Evolutionary conservation across 2,329 filamentous ascomycete genomes (phyloP).

Genomic region (Ophiostoma sp.): DNA sequence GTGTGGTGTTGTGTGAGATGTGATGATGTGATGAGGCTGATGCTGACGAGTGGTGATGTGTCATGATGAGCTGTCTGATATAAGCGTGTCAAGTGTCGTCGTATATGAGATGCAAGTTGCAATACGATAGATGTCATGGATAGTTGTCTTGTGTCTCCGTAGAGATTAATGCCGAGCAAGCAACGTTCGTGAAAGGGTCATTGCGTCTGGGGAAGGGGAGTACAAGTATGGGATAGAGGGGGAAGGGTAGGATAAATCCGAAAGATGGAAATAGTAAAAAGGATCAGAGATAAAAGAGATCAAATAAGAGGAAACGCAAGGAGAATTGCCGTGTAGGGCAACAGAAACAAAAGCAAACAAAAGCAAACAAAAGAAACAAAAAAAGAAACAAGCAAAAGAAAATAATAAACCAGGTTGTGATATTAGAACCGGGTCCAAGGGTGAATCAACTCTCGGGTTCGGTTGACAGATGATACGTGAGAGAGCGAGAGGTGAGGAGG

Average conservation of each 20-base stretch:
- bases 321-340: background rate
- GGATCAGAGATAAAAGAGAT: background rate
- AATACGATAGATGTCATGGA: background rate
- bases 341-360: background rate
- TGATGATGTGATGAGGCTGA: background rate
- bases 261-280: background rate
- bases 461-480: constrained; percentile 3
- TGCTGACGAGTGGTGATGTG: background rate
- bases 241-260: background rate
- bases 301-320: background rate
- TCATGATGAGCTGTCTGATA: background rate
- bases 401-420: constrained; percentile 2
- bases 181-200: constrained; percentile 10
- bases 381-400: background rate
- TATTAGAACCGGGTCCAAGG: constrained; percentile 12
- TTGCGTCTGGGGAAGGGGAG: constrained; percentile 9
- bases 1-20: background rate
- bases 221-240: background rate
- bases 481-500: background rate
- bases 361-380: background rate
- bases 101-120: background rate
- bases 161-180: constrained; percentile 12
- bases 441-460: background rate
- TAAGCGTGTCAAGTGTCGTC: background rate
- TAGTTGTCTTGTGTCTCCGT: constrained; percentile 10